Percentiles rank a stretch among this genome's conserved stretches.
Evolutionary conservation across 2,329 filamentous ascomycete genomes (phyloP).

Genomic region (Epichloe scottii): DNA sequence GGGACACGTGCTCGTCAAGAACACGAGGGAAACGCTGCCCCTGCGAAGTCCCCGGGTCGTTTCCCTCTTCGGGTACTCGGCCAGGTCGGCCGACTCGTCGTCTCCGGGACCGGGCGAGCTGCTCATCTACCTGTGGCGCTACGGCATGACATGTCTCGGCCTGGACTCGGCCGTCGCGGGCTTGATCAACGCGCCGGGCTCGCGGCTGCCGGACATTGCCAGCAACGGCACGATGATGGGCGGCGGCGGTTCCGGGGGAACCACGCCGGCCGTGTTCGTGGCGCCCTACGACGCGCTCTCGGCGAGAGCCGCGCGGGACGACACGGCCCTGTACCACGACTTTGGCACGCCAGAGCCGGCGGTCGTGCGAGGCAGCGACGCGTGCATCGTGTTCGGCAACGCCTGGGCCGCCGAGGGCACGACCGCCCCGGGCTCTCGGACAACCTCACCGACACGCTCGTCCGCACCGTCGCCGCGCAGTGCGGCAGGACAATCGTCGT

Average conservation of each 20-base stretch:
- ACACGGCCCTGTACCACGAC: constrained; percentile 47
- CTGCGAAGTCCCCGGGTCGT: constrained; percentile 36
- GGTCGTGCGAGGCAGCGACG: constrained; percentile 39
- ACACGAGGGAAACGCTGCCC: constrained; percentile 41
- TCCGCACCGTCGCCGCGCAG: constrained; percentile 42
- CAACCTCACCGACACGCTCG: constrained; percentile 47
- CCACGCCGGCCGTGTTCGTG: constrained; percentile 32
- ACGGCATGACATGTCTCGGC: constrained; percentile 15
- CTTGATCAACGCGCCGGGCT: neutral
- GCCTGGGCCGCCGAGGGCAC: constrained; percentile 62
- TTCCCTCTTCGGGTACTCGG: constrained; percentile 52
- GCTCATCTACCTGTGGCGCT: constrained; percentile 22
- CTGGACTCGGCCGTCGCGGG: constrained; percentile 12
- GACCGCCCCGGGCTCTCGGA: constrained; percentile 51
- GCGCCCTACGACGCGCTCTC: constrained; percentile 44
- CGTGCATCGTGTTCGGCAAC: constrained; percentile 58
- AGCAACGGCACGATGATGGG: constrained; percentile 30
- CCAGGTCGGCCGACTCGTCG: constrained; percentile 31
- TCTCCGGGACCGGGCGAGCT: constrained; percentile 22
- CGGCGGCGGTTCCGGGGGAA: constrained; percentile 37
- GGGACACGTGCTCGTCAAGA: constrained; percentile 53
- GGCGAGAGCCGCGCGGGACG: constrained; percentile 39
- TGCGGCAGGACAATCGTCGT: constrained; percentile 53
- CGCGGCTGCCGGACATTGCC: constrained; percentile 12
- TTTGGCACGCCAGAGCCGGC: constrained; percentile 34